A percentile compares a stretch with the other conserved stretches of the same genome.
Conservation (phyloP, 805 yeast species). For the Candida yuanshanica region DNA sequence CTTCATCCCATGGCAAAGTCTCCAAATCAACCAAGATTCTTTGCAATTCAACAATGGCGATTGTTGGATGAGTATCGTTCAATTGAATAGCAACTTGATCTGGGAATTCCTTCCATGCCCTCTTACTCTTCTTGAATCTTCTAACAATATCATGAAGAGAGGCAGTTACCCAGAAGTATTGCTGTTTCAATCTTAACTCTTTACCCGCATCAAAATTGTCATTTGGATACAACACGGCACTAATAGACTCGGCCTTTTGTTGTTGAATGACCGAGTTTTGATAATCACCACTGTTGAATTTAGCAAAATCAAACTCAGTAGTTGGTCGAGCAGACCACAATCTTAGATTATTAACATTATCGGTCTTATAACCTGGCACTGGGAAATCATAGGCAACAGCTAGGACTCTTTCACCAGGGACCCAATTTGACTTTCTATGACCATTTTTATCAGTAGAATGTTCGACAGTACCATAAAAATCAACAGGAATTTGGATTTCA, state of each 20-base stretch:
- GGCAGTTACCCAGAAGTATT: slow-evolving; percentile 95
- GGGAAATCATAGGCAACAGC: slow-evolving; percentile 93
- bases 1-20: slow-evolving; percentile 72
- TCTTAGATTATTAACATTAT: slow-evolving; percentile 81
- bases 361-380: slow-evolving; percentile 82
- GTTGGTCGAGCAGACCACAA: slow-evolving; percentile 90
- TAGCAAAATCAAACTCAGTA: slow-evolving; percentile 83
- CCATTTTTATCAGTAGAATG: slow-evolving; percentile 42
- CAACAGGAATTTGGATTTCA: slow-evolving; percentile 85
- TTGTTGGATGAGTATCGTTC: slow-evolving; percentile 92
- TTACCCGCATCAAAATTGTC: slow-evolving; percentile 90
- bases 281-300: slow-evolving; percentile 90
- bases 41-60: slow-evolving; percentile 86
- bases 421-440: slow-evolving; percentile 66
- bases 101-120: slow-evolving; percentile 78
- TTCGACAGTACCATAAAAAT: slow-evolving; percentile 70
- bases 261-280: slow-evolving; percentile 76
- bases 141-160: slow-evolving; percentile 87
- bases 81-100: slow-evolving; percentile 87
- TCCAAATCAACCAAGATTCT: slow-evolving; percentile 82
- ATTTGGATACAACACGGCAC: slow-evolving; percentile 90
- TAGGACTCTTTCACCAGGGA: slow-evolving; percentile 81
- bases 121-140: slow-evolving; percentile 73
- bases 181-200: slow-evolving; percentile 89
- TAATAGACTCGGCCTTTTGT: slow-evolving; percentile 86